Conservation (phyloP, 1,284 basidiomycete species). For the Rhodotorula sp. region DNA sequence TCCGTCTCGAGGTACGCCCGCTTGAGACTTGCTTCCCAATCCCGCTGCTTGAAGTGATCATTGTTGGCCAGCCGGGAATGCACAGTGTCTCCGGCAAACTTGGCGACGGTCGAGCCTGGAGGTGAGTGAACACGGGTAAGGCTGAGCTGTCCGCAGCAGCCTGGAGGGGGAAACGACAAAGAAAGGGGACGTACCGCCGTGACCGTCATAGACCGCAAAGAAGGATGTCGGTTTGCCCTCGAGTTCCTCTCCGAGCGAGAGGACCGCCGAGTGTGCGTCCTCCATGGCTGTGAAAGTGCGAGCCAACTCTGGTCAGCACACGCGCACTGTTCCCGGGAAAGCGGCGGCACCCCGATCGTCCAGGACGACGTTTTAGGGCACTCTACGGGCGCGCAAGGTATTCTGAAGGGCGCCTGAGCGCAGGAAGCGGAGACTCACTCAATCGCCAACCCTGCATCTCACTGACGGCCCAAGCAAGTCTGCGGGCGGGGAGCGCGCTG, state of each 20-base stretch:
- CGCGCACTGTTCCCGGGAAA: too few relatives aligned
- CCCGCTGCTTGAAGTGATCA: conserved; percentile 66
- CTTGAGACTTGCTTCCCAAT: conserved; percentile 79
- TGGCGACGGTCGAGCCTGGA: conserved; percentile 80
- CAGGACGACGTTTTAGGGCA: conserved; percentile 22
- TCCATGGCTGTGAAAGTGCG: conserved; percentile 83
- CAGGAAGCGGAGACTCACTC: conserved; percentile 60
- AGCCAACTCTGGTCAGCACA: neutral
- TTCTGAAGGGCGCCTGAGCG: conserved; percentile 65
- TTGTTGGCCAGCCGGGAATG: conserved; percentile 75
- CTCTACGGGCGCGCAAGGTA: conserved; percentile 55
- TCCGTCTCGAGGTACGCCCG: conserved; percentile 89
- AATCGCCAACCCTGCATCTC: conserved; percentile 99
- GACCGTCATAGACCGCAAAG: conserved; percentile 97
- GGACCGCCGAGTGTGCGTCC: conserved; percentile 84
- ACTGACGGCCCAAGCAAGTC: conserved; percentile 74
- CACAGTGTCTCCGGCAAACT: conserved; percentile 84
- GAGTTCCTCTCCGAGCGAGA: conserved; percentile 60
- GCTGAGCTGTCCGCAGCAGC: neutral
- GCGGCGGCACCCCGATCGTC: conserved; percentile 49
- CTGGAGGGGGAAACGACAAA: neutral
- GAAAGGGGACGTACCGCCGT: conserved; percentile 71
- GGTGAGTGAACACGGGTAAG: neutral
- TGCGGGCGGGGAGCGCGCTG: neutral
- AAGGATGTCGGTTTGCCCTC: conserved; percentile 63